Evolutionary conservation across 2,329 filamentous ascomycete genomes (phyloP).

Genomic region (Colletotrichum tanaceti): DNA sequence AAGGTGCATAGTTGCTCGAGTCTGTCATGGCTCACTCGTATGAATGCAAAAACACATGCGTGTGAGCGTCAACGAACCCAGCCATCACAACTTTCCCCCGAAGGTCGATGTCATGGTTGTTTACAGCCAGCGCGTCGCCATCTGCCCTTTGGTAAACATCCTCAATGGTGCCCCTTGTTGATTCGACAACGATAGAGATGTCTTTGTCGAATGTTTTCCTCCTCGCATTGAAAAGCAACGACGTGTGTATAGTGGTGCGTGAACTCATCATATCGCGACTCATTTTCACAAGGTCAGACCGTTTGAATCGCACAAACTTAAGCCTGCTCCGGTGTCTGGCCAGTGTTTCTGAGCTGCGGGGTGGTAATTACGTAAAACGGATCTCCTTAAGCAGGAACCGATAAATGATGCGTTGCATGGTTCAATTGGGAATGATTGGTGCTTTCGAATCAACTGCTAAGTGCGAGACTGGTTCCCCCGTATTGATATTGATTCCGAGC

Average conservation of each 20-base stretch:
- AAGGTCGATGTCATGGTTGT: constrained; percentile 62
- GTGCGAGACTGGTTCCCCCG: neutral
- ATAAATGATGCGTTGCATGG: neutral
- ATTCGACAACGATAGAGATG: constrained; percentile 56
- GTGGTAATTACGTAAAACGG: neutral
- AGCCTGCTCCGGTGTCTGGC: neutral
- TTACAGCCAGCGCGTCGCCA: constrained; percentile 43
- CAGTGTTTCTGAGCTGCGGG: neutral
- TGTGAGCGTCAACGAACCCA: constrained; percentile 66
- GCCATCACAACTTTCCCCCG: constrained; percentile 63
- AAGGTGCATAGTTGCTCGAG: no score
- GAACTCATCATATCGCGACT: neutral
- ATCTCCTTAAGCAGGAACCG: neutral
- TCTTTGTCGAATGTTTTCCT: constrained; percentile 54
- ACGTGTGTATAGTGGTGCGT: constrained; percentile 56
- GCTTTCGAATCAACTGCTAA: neutral
- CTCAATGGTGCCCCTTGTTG: constrained; percentile 54
- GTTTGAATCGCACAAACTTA: neutral
- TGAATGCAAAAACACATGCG: constrained; percentile 66
- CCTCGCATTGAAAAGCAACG: constrained; percentile 59
- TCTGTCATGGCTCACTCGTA: constrained; percentile 50
- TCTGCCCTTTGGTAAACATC: constrained; percentile 47
- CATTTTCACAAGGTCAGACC: constrained; percentile 9
- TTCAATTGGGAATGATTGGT: neutral
- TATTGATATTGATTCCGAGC: neutral